Base-by-base conservation (phyloP, 192 early-diverging fungal species). In the Mortierella hygrophila region DNA sequence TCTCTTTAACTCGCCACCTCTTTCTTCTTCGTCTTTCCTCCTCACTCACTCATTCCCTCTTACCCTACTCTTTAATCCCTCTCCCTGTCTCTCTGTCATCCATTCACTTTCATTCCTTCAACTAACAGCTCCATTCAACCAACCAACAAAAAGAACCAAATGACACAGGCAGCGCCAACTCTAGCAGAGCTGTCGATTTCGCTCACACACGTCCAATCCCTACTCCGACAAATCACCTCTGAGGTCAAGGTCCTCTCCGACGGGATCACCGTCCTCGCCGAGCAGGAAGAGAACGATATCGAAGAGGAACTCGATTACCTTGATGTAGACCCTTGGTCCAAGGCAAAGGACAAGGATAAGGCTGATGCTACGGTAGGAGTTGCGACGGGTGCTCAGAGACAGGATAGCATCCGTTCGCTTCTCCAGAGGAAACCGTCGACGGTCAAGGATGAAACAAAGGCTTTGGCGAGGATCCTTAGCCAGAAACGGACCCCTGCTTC, bases 241-340 rank as follows among this genome's bases (percentile, higher is more conserved):
- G 84, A 86, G 37, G 84, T 86, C 71, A 86, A 86, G 35, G 84
- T 86, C 18, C 68, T 86, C 38, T 81, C 79, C 49, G 84, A 86
- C 3, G 84, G 84, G 0, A 77, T 86, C 37, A 63, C 72, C 16
- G 75, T 74, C 26, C 71, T 86, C 6, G 79, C 70, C 0, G 84
- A 86, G n/a, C 77, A 80, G 29, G 79, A 81, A 18, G 79, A 86
- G 10, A 65, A 46, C 23, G 84, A 86, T 38, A 60, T 81, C 4
- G 84, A 86, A 47, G 84, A 80, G 10, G 84, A 86, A 40, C 84
- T 86, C 54, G 76, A 75, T 18, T 86, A 86, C 32, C 76, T 86
- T 9, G 84, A 86, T 38, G 84, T 86, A 40, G 84, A 86, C 60
- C 84, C 84, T n/a, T 86, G 84, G 84, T 86, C 84, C 42, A 86